Base-by-base conservation (phyloP, 1,139 yeast species). In the Geotrichum bryndzae region DNA sequence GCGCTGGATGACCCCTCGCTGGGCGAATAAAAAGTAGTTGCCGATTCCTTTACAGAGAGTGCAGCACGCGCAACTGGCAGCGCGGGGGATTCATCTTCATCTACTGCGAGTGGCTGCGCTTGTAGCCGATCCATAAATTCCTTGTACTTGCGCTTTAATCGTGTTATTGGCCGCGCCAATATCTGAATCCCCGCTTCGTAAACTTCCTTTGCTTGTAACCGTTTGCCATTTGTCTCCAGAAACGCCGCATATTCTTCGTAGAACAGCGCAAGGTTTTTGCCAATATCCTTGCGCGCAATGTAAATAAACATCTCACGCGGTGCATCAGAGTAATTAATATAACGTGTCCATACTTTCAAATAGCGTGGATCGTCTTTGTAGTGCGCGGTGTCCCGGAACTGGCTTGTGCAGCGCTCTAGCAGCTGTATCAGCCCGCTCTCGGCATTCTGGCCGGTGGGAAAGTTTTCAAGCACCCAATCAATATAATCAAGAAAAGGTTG, bases 311-410 rank as follows among this genome's bases (percentile, higher is more conserved):
- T 80, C 62, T 89, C 96, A 51, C 82, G 75, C 0, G 95, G 94
- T 4, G 86, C 79, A 66, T 88, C 94, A 0, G 88, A 82, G 68
- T 83, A 86, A 29, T 80, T 81, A 27, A 87, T 83, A 71, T 88
- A 90, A 64, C 84, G 85, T 58, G 92, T 75, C 97, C 99, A 94
- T 0, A 91, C 80, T 65, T 80, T 82, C 60, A 94, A 75, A 71
- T 89, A 92, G 58, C 97, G 76, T 0, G 91, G 83, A 71, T 92
- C 97, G 71, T 92, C 88, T 65, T 85, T 86, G 73, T 91, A 92
- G 66, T 82, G 84, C 1, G 76, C 72, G 31, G 80, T 80, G 68
- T 88, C 91, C 67, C 87, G 79, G 70, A 90, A 90, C 66, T 80
- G 79, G 46, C 85, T 81, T 0, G 96, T 85, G 66, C 96, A 87